Conservation (phyloP, 495 filamentous ascomycete genomes). For the Copromyces sp. region DNA sequence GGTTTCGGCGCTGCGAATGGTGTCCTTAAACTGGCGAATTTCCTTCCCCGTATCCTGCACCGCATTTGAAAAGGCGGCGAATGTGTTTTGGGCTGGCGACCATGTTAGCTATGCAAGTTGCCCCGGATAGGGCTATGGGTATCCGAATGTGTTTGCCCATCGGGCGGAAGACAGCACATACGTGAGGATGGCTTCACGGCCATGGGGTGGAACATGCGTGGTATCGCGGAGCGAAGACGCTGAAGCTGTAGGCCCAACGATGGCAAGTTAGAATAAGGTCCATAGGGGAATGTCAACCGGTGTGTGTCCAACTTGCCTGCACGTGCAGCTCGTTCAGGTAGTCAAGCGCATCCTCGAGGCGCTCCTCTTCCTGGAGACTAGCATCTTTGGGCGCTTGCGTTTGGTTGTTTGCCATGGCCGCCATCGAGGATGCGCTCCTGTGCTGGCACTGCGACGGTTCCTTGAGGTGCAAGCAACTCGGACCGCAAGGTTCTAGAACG, state of each 20-base stretch:
- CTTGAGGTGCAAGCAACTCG: not conserved
- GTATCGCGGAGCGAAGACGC: slow-evolving; percentile 33
- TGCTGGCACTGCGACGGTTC: not conserved
- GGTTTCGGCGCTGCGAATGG: slow-evolving; percentile 29
- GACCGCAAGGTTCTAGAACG: not conserved
- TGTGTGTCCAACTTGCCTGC: slow-evolving; percentile 24
- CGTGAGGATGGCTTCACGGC: slow-evolving; percentile 26
- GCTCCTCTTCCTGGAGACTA: slow-evolving; percentile 22
- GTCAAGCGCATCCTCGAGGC: slow-evolving; percentile 25
- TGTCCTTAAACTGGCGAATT: slow-evolving; percentile 31
- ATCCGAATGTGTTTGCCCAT: not conserved
- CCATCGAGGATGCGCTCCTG: slow-evolving; percentile 1
- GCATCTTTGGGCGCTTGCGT: slow-evolving; percentile 7
- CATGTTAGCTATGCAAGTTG: slow-evolving; percentile 7
- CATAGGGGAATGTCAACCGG: not conserved
- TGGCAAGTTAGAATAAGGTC: slow-evolving; percentile 10
- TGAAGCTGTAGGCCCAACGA: slow-evolving; percentile 23
- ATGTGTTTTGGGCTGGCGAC: slow-evolving; percentile 28
- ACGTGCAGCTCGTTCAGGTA: slow-evolving; percentile 32
- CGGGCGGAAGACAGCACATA: slow-evolving; percentile 13
- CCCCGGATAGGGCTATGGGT: not conserved
- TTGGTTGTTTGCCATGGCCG: slow-evolving; percentile 16
- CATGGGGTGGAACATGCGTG: slow-evolving; percentile 36
- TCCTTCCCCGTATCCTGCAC: slow-evolving; percentile 28
- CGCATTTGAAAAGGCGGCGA: slow-evolving; percentile 27